A percentile compares a stretch with the other conserved stretches of the same genome.
Conservation (phyloP, 345 rosid genomes). For the Erucastrum elatum region DNA sequence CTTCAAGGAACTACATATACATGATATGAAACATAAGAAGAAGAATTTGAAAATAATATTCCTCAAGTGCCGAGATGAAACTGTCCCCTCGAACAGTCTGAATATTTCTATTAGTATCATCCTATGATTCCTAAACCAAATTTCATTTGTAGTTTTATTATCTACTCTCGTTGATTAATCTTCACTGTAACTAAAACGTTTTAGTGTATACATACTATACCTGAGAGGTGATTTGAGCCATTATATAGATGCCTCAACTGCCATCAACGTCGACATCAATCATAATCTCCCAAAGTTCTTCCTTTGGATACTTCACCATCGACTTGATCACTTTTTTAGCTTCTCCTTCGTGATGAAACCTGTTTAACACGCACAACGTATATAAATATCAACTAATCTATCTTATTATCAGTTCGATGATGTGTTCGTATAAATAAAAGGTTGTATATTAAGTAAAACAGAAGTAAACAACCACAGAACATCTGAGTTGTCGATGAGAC, state of each 20-base stretch:
- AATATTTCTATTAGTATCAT: not conserved
- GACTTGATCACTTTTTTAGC: slow-evolving; percentile 33
- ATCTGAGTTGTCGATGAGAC: no score
- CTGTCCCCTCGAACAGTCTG: not conserved
- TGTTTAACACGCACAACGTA: not conserved
- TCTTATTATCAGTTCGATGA: no score
- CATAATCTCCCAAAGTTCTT: slow-evolving; percentile 27
- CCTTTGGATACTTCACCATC: slow-evolving; percentile 35
- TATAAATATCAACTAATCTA: not conserved
- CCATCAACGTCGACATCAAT: slow-evolving; percentile 32
- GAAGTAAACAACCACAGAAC: no score
- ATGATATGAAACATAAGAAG: not conserved
- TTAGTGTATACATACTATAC: slow-evolving; percentile 10
- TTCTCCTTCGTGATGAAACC: slow-evolving; percentile 8
- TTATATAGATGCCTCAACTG: slow-evolving; percentile 31
- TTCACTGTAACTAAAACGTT: not conserved
- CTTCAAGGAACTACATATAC: not conserved
- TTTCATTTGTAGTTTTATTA: not conserved
- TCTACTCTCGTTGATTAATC: not conserved
- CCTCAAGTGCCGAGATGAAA: no score
- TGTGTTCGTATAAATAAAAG: no score
- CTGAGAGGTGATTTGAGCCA: slow-evolving; percentile 37
- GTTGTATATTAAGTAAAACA: no score
- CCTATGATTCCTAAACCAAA: not conserved
- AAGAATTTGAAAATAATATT: not conserved